Base-by-base conservation (phyloP, 1,139 yeast species). In the Scheffersomyces titani region DNA sequence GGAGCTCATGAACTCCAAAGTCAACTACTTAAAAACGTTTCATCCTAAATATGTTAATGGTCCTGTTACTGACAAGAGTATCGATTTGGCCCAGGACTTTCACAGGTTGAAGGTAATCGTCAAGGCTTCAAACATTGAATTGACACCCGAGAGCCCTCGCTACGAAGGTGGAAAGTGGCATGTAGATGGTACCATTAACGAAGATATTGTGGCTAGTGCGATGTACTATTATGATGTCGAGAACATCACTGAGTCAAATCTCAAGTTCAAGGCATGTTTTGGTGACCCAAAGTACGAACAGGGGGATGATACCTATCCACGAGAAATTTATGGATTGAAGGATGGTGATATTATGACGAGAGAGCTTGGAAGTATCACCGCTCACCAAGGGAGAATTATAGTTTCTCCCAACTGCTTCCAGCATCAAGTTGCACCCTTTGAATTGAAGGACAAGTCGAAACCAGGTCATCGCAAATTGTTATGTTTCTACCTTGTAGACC, bases 101-200 rank as follows among this genome's bases (percentile, higher is more conserved):
- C 57, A 59, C 2, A 52, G 62, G 19, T 59, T 76, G 50, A 75
- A 75, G 57, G 77, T 77, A 6, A 74, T 76, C 51, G 74, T 71
- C 13, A 77, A 77, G 61, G 54, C 77, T 52, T 77, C 81, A 30
- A 71, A 74, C 59, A 78, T 78, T 54, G 74, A 73, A 52, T 65
- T 76, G 50, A 75, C 78, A 2, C 81, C 82, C 0, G 77, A 75
- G 46, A 69, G 68, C 19, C 77, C 80, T 5, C 55, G 51, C 4
- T 78, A 77, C 54, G 54, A 61, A 1, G 82, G 82, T 13, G 81
- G 82, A 0, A 59, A 75, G 4, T 77, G 82, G 82, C 82, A 78
- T 55, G 70, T 77, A 1, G 82, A 77, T 60, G 82, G 81, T 2
- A 68, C 73, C 4, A 67, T 70, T 49, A 72, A 72, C 57, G 82